These are phyloP conservation scores for Diaporthe sp. DNA, from an alignment of 2,329 filamentous ascomycete genomes.

Conservation along the genomic window DNA sequence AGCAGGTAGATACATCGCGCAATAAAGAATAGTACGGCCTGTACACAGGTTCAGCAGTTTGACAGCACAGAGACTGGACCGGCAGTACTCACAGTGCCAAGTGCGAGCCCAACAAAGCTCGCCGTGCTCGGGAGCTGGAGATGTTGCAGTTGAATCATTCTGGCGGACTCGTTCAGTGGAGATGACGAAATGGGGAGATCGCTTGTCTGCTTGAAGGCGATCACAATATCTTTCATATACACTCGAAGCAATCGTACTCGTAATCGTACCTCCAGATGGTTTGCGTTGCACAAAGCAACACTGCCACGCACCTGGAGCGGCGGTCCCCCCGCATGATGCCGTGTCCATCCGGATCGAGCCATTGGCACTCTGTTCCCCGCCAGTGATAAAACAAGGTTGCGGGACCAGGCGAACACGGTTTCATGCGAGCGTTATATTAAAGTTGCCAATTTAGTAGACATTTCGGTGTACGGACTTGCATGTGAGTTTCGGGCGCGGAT, in stretches of 20 bases:
- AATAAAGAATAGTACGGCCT: neutral
- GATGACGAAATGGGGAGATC: neutral
- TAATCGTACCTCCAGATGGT: neutral
- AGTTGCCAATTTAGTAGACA: neutral
- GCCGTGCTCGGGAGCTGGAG: neutral
- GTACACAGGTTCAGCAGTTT: neutral
- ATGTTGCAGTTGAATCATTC: neutral
- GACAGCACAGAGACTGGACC: neutral
- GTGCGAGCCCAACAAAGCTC: neutral
- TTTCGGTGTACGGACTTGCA: neutral
- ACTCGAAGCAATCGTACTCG: neutral
- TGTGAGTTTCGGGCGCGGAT: neutral
- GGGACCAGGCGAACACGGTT: constrained; percentile 5
- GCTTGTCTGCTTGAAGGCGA: neutral
- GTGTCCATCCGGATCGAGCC: neutral
- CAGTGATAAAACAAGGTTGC: neutral
- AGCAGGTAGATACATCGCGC: constrained; percentile 31
- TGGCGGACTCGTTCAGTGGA: neutral
- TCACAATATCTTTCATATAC: neutral
- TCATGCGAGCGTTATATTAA: neutral
- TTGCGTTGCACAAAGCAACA: neutral
- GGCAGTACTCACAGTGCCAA: neutral
- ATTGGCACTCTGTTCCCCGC: neutral
- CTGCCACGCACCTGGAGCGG: neutral
- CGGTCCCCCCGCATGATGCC: neutral